Evolutionary conservation across 2,329 filamentous ascomycete genomes (phyloP).

Genomic region (Cadophora gregata): DNA sequence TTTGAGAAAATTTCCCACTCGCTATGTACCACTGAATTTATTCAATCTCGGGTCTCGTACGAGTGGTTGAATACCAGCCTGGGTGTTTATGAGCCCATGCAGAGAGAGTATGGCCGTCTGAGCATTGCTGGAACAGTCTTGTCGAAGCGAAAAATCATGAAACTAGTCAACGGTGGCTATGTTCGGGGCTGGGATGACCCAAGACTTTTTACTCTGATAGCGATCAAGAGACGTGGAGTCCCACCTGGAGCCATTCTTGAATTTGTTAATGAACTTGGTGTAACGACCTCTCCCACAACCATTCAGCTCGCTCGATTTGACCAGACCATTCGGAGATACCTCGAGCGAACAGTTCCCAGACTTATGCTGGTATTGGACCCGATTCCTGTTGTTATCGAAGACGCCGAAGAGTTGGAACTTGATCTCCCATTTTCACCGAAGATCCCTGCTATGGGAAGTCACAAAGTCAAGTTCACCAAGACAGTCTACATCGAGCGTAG

Average conservation of each 20-base stretch:
- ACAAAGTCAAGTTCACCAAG: slow-evolving; percentile 69
- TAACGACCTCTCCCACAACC: slow-evolving; percentile 80
- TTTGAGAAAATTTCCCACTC: slow-evolving; percentile 93
- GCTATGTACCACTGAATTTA: slow-evolving; percentile 92
- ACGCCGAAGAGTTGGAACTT: slow-evolving; percentile 73
- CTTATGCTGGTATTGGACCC: slow-evolving; percentile 91
- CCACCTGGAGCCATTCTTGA: slow-evolving; percentile 87
- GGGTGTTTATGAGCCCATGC: slow-evolving; percentile 89
- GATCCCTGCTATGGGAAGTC: slow-evolving; percentile 69
- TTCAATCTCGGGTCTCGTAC: slow-evolving; percentile 83
- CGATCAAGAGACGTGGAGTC: slow-evolving; percentile 81
- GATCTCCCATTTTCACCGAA: slow-evolving; percentile 83
- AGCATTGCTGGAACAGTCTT: slow-evolving; percentile 86
- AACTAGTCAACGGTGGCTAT: slow-evolving; percentile 76
- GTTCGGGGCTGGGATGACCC: slow-evolving; percentile 93
- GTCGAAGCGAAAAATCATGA: slow-evolving; percentile 83
- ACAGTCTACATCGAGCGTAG: slow-evolving; percentile 84
- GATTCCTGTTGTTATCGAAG: slow-evolving; percentile 80
- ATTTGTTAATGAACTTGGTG: slow-evolving; percentile 90
- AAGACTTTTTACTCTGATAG: slow-evolving; percentile 85
- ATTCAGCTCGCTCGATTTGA: slow-evolving; percentile 88
- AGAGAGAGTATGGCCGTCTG: slow-evolving; percentile 81
- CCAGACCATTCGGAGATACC: slow-evolving; percentile 80
- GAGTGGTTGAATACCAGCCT: slow-evolving; percentile 86
- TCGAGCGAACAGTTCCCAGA: slow-evolving; percentile 86